phyloP scores from a whole-genome alignment of 306 rosid genomes.

The Senna tora region DNA sequence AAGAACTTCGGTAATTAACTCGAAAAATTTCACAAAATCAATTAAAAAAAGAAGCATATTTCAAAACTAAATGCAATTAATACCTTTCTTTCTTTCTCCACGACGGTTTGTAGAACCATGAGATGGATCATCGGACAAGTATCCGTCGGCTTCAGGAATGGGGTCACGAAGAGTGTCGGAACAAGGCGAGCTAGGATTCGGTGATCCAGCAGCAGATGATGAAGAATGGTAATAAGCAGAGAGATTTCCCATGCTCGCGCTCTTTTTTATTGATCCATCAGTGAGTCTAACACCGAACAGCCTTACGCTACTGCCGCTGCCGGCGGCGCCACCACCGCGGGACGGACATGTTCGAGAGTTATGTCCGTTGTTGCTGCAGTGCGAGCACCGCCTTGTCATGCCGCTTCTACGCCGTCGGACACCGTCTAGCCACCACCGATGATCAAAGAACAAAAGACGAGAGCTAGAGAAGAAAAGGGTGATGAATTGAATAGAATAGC shows the following conservation, averaged over 20 bases:
- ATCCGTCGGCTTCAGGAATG: constrained; percentile 61
- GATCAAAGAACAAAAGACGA: not conserved
- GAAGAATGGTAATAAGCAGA: constrained; percentile 69
- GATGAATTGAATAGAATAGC: not conserved
- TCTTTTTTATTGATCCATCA: constrained; percentile 95
- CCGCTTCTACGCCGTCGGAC: constrained; percentile 43
- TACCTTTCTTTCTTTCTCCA: constrained; percentile 86
- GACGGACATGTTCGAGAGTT: constrained; percentile 92
- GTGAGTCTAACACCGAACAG: constrained; percentile 87
- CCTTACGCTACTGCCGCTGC: constrained; percentile 39
- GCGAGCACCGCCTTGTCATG: constrained; percentile 99
- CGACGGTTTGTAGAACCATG: constrained; percentile 75
- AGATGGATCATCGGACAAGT: constrained; percentile 80
- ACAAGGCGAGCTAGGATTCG: constrained; percentile 69
- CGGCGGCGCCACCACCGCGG: constrained; percentile 38
- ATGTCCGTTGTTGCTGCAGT: constrained; percentile 97
- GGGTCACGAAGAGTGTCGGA: constrained; percentile 47
- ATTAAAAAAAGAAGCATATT: not conserved
- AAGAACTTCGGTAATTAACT: not conserved
- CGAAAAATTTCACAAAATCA: not conserved
- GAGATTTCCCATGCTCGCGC: constrained; percentile 97
- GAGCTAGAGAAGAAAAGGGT: not conserved
- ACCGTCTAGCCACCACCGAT: constrained; percentile 40
- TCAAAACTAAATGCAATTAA: constrained; percentile 32
- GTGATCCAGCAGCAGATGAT: constrained; percentile 54